Evolutionary conservation across 805 yeast genomes (phyloP).

Genomic region (Yarrowia yakushimensis): DNA sequence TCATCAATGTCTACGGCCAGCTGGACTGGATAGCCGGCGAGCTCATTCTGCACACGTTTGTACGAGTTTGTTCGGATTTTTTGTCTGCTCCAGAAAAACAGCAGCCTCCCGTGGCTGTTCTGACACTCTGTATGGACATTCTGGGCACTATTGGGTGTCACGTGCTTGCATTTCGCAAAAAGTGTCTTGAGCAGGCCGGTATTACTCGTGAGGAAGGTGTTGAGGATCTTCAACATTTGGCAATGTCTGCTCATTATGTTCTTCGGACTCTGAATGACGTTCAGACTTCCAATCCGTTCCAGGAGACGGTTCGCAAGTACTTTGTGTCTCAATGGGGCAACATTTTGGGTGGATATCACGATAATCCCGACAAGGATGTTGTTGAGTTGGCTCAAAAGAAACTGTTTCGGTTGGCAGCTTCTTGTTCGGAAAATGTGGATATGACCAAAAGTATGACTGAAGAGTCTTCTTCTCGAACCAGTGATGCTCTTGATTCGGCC

Average conservation of each 20-base stretch:
- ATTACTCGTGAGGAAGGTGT: background rate
- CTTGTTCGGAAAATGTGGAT: constrained; percentile 1
- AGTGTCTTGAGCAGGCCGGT: background rate
- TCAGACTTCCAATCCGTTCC: background rate
- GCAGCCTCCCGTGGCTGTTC: constrained; percentile 36
- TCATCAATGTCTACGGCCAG: constrained; percentile 45
- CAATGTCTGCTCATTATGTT: constrained; percentile 7
- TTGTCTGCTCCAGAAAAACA: constrained; percentile 20
- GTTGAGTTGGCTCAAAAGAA: background rate
- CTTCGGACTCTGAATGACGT: background rate
- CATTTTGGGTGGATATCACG: background rate
- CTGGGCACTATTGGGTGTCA: constrained; percentile 51
- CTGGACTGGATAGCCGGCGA: constrained; percentile 68
- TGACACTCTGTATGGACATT: constrained; percentile 54
- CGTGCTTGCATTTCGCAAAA: background rate
- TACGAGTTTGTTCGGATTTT: constrained; percentile 33
- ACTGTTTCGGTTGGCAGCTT: background rate
- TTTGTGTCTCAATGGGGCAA: constrained; percentile 21
- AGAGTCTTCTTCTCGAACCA: background rate
- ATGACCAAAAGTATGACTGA: constrained; percentile 7
- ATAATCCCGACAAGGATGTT: background rate
- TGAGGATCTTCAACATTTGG: background rate
- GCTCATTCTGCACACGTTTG: constrained; percentile 45
- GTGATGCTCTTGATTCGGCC: background rate
- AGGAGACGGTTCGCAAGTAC: background rate